Conservation (phyloP, 1,284 basidiomycete species). For the Fomitiporia mediterranea region DNA sequence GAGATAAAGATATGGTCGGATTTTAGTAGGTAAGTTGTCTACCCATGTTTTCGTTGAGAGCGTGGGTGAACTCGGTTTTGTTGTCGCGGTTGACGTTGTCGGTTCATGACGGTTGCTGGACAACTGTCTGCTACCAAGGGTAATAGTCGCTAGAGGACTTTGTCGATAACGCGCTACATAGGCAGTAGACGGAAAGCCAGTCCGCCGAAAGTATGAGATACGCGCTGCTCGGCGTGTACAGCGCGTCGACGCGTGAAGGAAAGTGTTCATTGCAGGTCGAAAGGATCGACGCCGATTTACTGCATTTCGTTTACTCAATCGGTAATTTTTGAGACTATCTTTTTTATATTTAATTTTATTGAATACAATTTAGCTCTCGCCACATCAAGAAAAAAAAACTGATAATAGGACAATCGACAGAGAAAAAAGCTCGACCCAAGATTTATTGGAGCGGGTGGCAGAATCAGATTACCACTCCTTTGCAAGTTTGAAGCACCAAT, state of each 20-base stretch:
- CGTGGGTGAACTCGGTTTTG: background rate
- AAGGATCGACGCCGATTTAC: background rate
- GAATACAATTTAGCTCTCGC: conserved; percentile 12
- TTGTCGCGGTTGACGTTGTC: background rate
- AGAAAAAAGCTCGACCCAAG: background rate
- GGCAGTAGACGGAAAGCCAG: background rate
- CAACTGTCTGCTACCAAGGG: background rate
- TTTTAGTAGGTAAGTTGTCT: conserved; percentile 52
- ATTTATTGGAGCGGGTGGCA: background rate
- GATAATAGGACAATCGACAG: conserved; percentile 11
- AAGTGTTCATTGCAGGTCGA: conserved; percentile 14
- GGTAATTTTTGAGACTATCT: background rate
- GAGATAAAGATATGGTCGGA: conserved; percentile 80
- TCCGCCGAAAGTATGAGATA: background rate
- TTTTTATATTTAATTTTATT: background rate
- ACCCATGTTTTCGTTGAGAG: conserved; percentile 49
- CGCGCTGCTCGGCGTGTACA: conserved; percentile 10
- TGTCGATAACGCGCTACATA: background rate
- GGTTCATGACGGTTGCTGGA: background rate
- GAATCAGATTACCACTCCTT: conserved; percentile 64
- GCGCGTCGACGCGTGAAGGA: conserved; percentile 16
- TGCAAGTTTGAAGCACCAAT: conserved; percentile 76
- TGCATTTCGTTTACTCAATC: background rate
- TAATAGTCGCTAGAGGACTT: background rate
- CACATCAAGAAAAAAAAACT: conserved; percentile 4